Conservation (phyloP, 495 filamentous ascomycete genomes). For the Annulohypoxylon stygium region DNA sequence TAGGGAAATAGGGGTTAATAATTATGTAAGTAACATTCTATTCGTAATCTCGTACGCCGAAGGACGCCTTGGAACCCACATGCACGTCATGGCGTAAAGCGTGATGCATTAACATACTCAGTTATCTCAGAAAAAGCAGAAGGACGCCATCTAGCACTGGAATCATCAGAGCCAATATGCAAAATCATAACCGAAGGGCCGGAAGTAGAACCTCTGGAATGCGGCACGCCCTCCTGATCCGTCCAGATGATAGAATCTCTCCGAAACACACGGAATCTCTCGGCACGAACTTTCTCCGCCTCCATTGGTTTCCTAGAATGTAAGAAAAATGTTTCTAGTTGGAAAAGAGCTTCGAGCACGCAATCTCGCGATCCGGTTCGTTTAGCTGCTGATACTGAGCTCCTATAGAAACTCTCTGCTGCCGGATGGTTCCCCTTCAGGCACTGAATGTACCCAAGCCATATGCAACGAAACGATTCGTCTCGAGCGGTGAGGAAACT, state of each 20-base stretch:
- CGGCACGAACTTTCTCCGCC: conserved; percentile 45
- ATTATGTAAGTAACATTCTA: background rate
- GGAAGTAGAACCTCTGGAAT: conserved; percentile 3
- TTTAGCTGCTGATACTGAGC: conserved; percentile 47
- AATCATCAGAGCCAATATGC: conserved; percentile 45
- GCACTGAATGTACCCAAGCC: conserved; percentile 51
- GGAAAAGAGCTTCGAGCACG: conserved; percentile 49
- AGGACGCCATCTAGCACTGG: conserved; percentile 41
- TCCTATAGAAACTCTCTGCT: conserved; percentile 44
- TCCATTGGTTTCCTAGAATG: conserved; percentile 40
- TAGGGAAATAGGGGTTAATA: background rate
- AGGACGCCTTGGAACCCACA: background rate
- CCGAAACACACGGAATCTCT: conserved; percentile 43
- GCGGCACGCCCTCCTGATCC: conserved; percentile 33
- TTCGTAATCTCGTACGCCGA: background rate
- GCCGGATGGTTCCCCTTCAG: conserved; percentile 36
- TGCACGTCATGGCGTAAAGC: conserved; percentile 8
- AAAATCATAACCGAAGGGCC: conserved; percentile 39
- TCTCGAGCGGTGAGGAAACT: conserved; percentile 43
- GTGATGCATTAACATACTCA: conserved; percentile 30
- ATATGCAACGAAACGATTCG: conserved; percentile 48
- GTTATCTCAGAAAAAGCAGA: conserved; percentile 45
- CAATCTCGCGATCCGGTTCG: conserved; percentile 50
- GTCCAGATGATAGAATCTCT: conserved; percentile 44
- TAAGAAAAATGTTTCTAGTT: conserved; percentile 51